Conservation (phyloP, 1,139 yeast species). For the Yamadazyma trypodendri region DNA sequence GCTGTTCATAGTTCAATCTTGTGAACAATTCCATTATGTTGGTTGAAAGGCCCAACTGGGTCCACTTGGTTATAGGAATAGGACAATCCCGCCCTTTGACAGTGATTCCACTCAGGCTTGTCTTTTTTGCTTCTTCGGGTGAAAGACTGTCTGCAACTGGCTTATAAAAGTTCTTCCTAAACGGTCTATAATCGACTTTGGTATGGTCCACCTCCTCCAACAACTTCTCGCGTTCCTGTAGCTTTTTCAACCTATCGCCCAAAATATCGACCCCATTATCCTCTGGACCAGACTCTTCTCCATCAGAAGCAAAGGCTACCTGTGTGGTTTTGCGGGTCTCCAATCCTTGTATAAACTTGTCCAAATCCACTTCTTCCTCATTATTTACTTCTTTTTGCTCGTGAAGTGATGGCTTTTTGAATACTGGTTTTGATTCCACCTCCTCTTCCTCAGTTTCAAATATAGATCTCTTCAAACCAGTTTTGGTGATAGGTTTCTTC, state of each 20-base stretch:
- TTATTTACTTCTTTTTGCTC: slow-evolving; percentile 7
- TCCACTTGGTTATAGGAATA: slow-evolving; percentile 73
- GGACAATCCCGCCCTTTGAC: slow-evolving; percentile 61
- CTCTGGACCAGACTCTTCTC: slow-evolving; percentile 3
- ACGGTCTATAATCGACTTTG: slow-evolving; percentile 47
- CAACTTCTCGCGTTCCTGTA: slow-evolving; percentile 36
- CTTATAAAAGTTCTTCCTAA: slow-evolving; percentile 62
- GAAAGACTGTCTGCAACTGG: slow-evolving; percentile 59
- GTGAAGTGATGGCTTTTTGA: slow-evolving; percentile 24
- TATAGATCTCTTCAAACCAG: slow-evolving; percentile 7
- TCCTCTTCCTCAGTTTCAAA: slow-evolving; percentile 22
- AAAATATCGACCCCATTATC: slow-evolving; percentile 17
- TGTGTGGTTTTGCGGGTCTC: not conserved
- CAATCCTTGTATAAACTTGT: slow-evolving; percentile 16
- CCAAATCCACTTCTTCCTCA: slow-evolving; percentile 23
- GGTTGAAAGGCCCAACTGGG: slow-evolving; percentile 75
- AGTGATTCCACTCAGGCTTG: slow-evolving; percentile 66
- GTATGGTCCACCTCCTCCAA: slow-evolving; percentile 45
- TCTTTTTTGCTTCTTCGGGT: slow-evolving; percentile 50
- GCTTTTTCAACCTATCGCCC: slow-evolving; percentile 26
- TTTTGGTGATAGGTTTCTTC: slow-evolving; percentile 1
- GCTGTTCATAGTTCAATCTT: slow-evolving; percentile 53
- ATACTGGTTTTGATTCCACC: slow-evolving; percentile 18
- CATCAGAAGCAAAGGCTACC: slow-evolving; percentile 2
- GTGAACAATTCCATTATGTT: slow-evolving; percentile 52